Percentiles rank a stretch among this genome's conserved stretches.
phyloP scores from a whole-genome alignment of 2,329 filamentous ascomycete species.

The Exophiala phaeomuriformis region DNA sequence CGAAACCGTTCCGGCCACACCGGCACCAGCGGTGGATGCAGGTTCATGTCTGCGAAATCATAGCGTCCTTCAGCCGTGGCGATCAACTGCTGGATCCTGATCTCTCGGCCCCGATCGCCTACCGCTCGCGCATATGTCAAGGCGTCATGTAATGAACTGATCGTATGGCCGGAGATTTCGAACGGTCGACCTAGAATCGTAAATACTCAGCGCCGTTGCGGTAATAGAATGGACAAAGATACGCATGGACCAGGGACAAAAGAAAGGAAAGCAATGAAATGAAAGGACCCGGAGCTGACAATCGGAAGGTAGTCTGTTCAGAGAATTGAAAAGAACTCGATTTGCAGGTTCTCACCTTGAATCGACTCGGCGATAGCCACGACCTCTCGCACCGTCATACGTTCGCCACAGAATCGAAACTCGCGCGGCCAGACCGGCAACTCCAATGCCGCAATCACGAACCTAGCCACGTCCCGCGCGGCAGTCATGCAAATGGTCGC shows the following conservation, averaged over 20 bases:
- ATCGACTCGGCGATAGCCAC: slow-evolving; percentile 49
- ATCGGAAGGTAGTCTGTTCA: too few species aligned
- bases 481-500: slow-evolving; percentile 62
- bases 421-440: slow-evolving; percentile 60
- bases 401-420: slow-evolving; percentile 62
- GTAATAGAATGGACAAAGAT: neutral
- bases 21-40: slow-evolving; percentile 47
- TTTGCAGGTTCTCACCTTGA: slow-evolving; percentile 30
- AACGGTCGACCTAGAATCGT: slow-evolving; percentile 24
- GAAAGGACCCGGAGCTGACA: too few species aligned
- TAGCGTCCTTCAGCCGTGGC: slow-evolving; percentile 63
- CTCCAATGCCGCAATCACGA: slow-evolving; percentile 59
- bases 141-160: slow-evolving; percentile 26
- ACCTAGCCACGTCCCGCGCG: slow-evolving; percentile 61
- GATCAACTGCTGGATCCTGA: slow-evolving; percentile 52
- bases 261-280: too few species aligned
- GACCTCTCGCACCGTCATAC: slow-evolving; percentile 54
- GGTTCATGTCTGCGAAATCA: slow-evolving; percentile 53
- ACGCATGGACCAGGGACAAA: too few species aligned
- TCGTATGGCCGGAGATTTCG: slow-evolving; percentile 26
- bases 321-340: slow-evolving; percentile 10
- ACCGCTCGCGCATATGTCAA: slow-evolving; percentile 28
- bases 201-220: neutral
- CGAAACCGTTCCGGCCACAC: slow-evolving; percentile 47
- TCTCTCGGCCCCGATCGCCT: slow-evolving; percentile 34